Evolutionary conservation across 75 land plant species (phyloP), one percentile per base, ranked within the genome.

Genomic region (Picea glauca): DNA sequence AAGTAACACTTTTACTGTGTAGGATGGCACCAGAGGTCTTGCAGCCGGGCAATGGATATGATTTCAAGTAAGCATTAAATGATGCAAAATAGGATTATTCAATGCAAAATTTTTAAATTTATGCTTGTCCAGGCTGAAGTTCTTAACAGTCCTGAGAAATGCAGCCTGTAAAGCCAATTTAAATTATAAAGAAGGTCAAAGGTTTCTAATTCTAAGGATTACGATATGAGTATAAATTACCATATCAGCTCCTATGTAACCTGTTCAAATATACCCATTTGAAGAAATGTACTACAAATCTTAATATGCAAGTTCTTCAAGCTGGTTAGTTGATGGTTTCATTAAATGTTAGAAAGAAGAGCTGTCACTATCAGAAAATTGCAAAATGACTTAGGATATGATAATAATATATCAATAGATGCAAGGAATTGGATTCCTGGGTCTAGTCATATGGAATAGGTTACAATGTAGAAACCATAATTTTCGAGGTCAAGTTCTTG

Each of bases 21-120:
- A 97, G 99, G 99, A 98, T 98, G 99, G 99, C 99, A 68, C 99
- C 99, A 13, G 99, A 98, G 76, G 99, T 98, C 11, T 83, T 98
- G 83, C 99, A 98, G 80, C 99, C 93, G 54, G 93, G 95, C 54
- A 85, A 88, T 83, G 99, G 99, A 78, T 98, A 98, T 91, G 88
- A 95, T 87, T 98, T 91, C 80, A 98, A 95, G 99, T 97, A 76
- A 89, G 98, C 82, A 65, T 38, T n/a, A 20, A 70, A 43, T 70
- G 74, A 3, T 43, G 6, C 54, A 70, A 12, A 43, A n/a, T 32
- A 11, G 56, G 12, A 9, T 50, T 35, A 18, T 70, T 70, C 43
- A 20, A 13, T 15, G 8, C 13, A n/a, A 20, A 68, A 68, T 68
- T 43, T 50, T 2, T 43, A 20, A 68, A 68, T 68, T 43, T 50